phyloP scores from a whole-genome alignment of 805 yeast species.

The Saccharomycopsis javanensis region DNA sequence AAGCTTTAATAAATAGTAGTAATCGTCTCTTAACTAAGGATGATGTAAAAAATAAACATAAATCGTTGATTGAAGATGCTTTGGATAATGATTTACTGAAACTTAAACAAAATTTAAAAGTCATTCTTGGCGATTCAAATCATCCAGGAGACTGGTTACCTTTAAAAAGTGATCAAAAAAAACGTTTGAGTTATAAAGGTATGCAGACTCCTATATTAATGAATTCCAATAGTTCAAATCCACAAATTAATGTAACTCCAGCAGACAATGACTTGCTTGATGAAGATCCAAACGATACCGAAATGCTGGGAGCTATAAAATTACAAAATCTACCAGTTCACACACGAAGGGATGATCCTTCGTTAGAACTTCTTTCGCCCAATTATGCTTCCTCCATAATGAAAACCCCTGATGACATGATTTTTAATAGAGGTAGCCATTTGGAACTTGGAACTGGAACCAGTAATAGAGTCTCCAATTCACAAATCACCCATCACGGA shows the following conservation, averaged over 20 bases:
- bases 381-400: not conserved
- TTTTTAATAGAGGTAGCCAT: not conserved
- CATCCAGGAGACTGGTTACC: not conserved
- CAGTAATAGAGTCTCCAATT: not conserved
- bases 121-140: not conserved
- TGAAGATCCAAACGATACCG: conserved; percentile 1
- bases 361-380: conserved; percentile 14
- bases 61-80: not conserved
- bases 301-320: conserved; percentile 12
- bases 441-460: conserved; percentile 1
- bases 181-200: not conserved
- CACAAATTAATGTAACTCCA: not conserved
- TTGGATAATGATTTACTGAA: not conserved
- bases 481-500: not conserved
- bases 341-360: conserved; percentile 12
- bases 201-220: not conserved
- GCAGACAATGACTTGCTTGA: not conserved
- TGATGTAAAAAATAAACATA: not conserved
- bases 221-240: not conserved
- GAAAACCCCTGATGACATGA: not conserved
- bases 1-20: not conserved
- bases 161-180: not conserved
- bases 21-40: not conserved
- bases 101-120: not conserved
- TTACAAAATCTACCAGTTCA: conserved; percentile 12